A percentile compares a stretch with the other conserved stretches of the same genome.
phyloP scores from a whole-genome alignment of 148 eudicot genomes.

The Simmondsia chinensis region DNA sequence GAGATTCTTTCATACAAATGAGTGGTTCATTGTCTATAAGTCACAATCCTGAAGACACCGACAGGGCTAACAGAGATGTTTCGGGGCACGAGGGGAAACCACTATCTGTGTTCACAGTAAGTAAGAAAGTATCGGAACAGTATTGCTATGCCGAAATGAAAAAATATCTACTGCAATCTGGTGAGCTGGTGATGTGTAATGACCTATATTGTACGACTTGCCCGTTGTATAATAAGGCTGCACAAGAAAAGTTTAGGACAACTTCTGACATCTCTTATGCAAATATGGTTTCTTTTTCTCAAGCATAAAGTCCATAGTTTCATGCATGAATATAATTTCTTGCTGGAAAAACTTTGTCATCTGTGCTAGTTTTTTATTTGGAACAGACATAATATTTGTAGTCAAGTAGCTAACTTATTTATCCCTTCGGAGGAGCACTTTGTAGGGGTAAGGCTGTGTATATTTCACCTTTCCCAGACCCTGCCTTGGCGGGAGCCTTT shows the following conservation, averaged over 20 bases:
- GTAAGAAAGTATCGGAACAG: slow-evolving; percentile 16
- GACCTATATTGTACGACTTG: slow-evolving; percentile 90
- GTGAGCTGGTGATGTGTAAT: slow-evolving; percentile 71
- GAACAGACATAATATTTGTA: no score
- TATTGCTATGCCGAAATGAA: slow-evolving; percentile 27
- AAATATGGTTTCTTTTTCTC: slow-evolving; percentile 32
- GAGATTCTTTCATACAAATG: slow-evolving; percentile 32
- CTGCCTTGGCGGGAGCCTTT: no score
- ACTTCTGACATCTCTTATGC: slow-evolving; percentile 31
- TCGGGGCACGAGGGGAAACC: slow-evolving; percentile 9
- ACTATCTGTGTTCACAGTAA: slow-evolving; percentile 15
- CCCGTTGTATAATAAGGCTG: slow-evolving; percentile 40
- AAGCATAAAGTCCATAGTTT: not conserved
- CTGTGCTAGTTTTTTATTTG: no score
- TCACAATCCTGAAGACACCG: slow-evolving; percentile 23
- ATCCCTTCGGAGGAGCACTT: no score
- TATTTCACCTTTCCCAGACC: no score
- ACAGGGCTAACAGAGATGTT: slow-evolving; percentile 17
- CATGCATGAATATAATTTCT: no score
- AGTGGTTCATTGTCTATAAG: slow-evolving; percentile 46
- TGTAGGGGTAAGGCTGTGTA: no score
- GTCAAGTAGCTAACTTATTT: no score
- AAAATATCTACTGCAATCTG: slow-evolving; percentile 59
- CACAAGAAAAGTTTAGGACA: slow-evolving; percentile 20
- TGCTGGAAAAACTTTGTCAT: no score